Percentiles rank a stretch among this genome's conserved stretches.
Conservation (phyloP, 139 green algal species). For the Micractinium conductrix region DNA sequence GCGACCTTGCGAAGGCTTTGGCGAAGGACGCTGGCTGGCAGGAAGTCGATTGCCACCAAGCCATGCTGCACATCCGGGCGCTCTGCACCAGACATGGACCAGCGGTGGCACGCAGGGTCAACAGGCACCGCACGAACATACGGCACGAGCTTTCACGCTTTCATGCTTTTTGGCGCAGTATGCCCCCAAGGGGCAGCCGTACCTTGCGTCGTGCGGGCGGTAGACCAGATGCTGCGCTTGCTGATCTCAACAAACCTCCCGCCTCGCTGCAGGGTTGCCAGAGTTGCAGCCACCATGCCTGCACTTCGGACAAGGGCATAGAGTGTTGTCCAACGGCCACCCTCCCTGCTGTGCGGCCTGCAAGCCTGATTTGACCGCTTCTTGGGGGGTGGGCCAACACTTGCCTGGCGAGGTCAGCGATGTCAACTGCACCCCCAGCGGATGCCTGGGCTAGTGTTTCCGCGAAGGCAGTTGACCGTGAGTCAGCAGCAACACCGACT, state of each 20-base stretch:
- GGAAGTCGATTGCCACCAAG: slow-evolving; percentile 52
- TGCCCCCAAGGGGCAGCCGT: no score
- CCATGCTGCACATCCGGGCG: slow-evolving; percentile 15
- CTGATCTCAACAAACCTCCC: slow-evolving; percentile 80
- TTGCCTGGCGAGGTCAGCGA: slow-evolving; percentile 73
- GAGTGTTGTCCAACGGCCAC: no score
- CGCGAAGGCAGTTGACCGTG: slow-evolving; percentile 63
- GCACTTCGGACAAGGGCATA: no score
- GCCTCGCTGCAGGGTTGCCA: slow-evolving; percentile 59
- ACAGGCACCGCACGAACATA: no score
- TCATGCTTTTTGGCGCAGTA: no score
- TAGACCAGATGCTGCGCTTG: slow-evolving; percentile 88
- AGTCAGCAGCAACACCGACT: slow-evolving; percentile 54
- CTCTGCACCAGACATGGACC: not conserved
- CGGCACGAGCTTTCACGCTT: no score
- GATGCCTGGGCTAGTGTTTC: not conserved
- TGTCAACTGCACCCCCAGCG: not conserved
- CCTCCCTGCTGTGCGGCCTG: no score
- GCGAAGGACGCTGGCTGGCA: slow-evolving; percentile 58
- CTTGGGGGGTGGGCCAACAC: no score
- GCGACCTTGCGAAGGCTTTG: slow-evolving; percentile 33
- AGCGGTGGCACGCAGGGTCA: no score
- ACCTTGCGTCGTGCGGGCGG: slow-evolving; percentile 42
- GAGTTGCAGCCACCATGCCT: slow-evolving; percentile 61
- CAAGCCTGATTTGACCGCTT: no score